Evolutionary conservation across 768 basidiomycete genomes (phyloP), one percentile per base, ranked within the genome.

Genomic region (Tephrocybe rancida): DNA sequence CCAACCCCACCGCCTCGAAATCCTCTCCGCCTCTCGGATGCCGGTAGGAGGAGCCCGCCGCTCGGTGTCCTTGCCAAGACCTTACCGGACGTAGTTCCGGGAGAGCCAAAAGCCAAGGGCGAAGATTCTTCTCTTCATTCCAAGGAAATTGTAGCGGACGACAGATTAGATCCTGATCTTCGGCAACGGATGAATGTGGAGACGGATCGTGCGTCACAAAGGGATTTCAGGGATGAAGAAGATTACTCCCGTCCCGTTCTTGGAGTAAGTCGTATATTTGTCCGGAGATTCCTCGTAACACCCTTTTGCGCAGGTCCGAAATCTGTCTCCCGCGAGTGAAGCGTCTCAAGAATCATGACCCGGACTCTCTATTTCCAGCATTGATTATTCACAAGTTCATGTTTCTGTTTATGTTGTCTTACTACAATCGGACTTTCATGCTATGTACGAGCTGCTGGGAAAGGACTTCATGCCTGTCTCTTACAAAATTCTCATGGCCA

Each of bases 161-260:
- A 74, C 35, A 70, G 79, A 44, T 61, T 79, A 14, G 76, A 79
- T 61, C 80, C 79, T n/a, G 72, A 66, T 19, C 59, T 79, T 46
- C 70, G 73, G 52, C 66, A 70, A 54, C 62, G 76, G 44, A 52
- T 71, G 61, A 60, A 64, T 55, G 54, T 42, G 38, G 60, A 56
- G 25, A 63, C 66, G 24, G 69, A 70, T 25, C 64, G 61, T 24
- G 63, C 59, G 27, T 67, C 67, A 16, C 61, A 64, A 26, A 58
- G 60, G 54, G 74, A 67, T 41, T 63, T 75, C 41, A 70, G 67
- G 56, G 83, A 86, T 58, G 77, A 81, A 25, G 79, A 83, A 55
- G 84, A 83, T 55, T 82, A 83, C 68, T 79, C 77, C 19, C 71
- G 78, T 43, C 76, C 74, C 46, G 81, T 85, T 22, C 75, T 86